These are phyloP conservation scores for Exophiala dermatitidis DNA, from an alignment of 2,329 filamentous ascomycete species.

Conservation along the genomic window DNA sequence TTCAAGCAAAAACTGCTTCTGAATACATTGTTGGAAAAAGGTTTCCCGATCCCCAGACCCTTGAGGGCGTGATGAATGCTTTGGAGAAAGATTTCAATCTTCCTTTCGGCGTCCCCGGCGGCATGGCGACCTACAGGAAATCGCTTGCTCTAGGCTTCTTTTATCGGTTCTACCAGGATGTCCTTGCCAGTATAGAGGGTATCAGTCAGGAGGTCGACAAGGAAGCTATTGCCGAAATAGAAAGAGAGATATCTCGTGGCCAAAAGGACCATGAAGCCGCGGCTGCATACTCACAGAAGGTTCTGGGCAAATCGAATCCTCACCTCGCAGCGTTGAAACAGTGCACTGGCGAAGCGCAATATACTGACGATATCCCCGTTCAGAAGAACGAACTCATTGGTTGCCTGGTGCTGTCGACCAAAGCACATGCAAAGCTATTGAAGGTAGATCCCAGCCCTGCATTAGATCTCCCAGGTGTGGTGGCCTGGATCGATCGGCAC, in stretches of 20 bases:
- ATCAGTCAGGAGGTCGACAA: conserved; percentile 53
- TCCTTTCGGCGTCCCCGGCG: conserved; percentile 82
- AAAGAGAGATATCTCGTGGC: conserved; percentile 73
- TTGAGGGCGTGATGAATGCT: conserved; percentile 84
- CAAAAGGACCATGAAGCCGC: conserved; percentile 69
- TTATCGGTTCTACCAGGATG: conserved; percentile 92
- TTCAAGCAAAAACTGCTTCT: conserved; percentile 73
- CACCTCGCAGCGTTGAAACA: conserved; percentile 92
- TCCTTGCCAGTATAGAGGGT: conserved; percentile 49
- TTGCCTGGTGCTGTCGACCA: conserved; percentile 79
- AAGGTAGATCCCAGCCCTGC: conserved; percentile 69
- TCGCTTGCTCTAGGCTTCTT: conserved; percentile 89
- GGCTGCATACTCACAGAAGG: conserved; percentile 68
- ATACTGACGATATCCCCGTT: conserved; percentile 87
- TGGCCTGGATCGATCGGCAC: conserved; percentile 72
- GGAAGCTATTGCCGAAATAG: conserved; percentile 75
- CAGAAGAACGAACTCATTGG: conserved; percentile 84
- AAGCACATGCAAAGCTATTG: conserved; percentile 76
- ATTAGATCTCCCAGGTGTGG: conserved; percentile 76
- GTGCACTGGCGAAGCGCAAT: conserved; percentile 86
- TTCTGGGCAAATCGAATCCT: conserved; percentile 76
- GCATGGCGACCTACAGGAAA: conserved; percentile 95
- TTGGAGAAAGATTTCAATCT: conserved; percentile 87
- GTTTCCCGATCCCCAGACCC: conserved; percentile 70
- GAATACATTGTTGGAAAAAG: conserved; percentile 68